Evolutionary conservation across 257 asterid genomes (phyloP), one percentile per base, ranked within the genome.

Genomic region (Verbascum thapsus): DNA sequence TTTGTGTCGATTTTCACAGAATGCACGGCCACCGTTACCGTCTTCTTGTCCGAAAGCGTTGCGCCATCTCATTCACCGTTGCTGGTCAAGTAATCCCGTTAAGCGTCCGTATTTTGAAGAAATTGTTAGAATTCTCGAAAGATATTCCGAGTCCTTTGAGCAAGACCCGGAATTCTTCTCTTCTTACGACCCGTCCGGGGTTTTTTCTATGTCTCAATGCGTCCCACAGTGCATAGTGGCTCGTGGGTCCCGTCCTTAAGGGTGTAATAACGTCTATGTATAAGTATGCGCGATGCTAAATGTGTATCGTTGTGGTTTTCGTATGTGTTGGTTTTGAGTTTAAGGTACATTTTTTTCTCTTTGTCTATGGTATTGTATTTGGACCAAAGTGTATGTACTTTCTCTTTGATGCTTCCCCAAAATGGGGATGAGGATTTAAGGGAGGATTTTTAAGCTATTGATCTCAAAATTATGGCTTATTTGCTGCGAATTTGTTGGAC

Each of bases 11-110:
- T 69, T 22, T 58, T n/a, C n/a, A 62, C 86, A 91, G 98, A 86
- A 88, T 62, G 92, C 89, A 45, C 85, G 98, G 71, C 98, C 98
- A 7, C 95, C 94, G 10, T 66, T 91, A 72, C 98, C 96, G 8
- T 59, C 94, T 8, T 66, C 82, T 0, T 91, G 98, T 65, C 98
- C 98, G 9, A 7, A 54, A 23, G 88, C 94, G 22, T 70, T 91
- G 50, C 76, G 79, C 26, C 76, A 44, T 11, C 92, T 91, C 66
- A 87, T 91, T 26, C 81, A 73, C 12, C 87, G 83, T 19, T 88
- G 98, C 76, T 91, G 98, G 98, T 88, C 96, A 8, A 59, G 85
- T 72, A 85, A 80, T 76, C 98, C 96, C 0, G 73, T 77, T 53
- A 91, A 88, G 73, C 79, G 96, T 66, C 97, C 97, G 10, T 91